A percentile compares a stretch with the other conserved stretches of the same genome.
Conservation (phyloP, 2,329 filamentous ascomycete genomes). For the Penicillium paneum region DNA sequence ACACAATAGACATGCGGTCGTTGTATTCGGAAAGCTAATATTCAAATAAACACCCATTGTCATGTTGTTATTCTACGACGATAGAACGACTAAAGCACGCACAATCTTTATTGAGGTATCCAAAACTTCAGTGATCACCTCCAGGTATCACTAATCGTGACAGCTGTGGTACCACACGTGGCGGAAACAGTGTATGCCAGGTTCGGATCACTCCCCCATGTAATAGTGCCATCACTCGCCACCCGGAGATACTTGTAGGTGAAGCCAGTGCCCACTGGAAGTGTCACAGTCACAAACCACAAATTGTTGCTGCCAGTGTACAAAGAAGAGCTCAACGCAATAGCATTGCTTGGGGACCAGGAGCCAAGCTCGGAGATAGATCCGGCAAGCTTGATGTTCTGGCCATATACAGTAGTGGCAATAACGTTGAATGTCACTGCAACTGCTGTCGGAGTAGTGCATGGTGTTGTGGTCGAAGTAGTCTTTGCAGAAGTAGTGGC, state of each 20-base stretch:
- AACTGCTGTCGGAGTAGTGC: constrained; percentile 35
- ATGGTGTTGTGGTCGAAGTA: constrained; percentile 28
- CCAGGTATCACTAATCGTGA: constrained; percentile 41
- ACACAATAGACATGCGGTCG: not conserved
- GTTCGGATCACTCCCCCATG: constrained; percentile 31
- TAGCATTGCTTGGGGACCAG: constrained; percentile 57
- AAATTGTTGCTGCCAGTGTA: constrained; percentile 61
- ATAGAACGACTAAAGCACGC: not conserved
- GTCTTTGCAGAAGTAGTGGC: constrained; percentile 12
- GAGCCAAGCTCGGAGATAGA: constrained; percentile 57
- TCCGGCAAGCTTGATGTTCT: constrained; percentile 65
- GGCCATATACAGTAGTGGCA: constrained; percentile 57
- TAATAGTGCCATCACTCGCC: constrained; percentile 2
- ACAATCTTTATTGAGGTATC: not conserved
- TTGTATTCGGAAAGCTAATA: not conserved
- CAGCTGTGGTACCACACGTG: constrained; percentile 32
- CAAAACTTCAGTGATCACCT: not conserved
- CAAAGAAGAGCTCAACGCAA: constrained; percentile 55
- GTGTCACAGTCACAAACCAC: constrained; percentile 58
- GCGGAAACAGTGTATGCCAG: constrained; percentile 41
- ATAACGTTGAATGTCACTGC: constrained; percentile 62
- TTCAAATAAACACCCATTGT: not conserved
- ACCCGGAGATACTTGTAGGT: constrained; percentile 14
- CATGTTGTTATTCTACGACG: not conserved
- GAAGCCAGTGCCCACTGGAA: constrained; percentile 56